A percentile compares a stretch with the other conserved stretches of the same genome.
Conservation (phyloP, 352 stramenopile genomes). For the Pythium utonaiense region DNA sequence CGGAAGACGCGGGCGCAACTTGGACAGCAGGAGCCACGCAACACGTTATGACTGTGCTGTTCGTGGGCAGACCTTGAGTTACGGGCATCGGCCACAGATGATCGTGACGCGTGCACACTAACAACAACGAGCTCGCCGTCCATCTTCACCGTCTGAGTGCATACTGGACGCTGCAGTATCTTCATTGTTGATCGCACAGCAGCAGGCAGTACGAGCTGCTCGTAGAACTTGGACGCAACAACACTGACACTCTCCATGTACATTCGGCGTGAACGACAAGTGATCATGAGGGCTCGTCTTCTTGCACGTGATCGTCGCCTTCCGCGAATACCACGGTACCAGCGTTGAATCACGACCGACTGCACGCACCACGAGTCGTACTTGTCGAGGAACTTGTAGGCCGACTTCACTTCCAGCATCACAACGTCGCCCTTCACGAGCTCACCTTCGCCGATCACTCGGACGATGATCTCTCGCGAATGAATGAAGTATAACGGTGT, state of each 20-base stretch:
- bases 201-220: slow-evolving; percentile 17
- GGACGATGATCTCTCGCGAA: slow-evolving; percentile 39
- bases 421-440: slow-evolving; percentile 67
- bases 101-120: slow-evolving; percentile 48
- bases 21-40: slow-evolving; percentile 33
- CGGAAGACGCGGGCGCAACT: slow-evolving; percentile 49
- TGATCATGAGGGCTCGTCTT: slow-evolving; percentile 31
- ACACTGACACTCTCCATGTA: slow-evolving; percentile 29
- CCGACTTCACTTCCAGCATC: slow-evolving; percentile 60
- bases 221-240: slow-evolving; percentile 34
- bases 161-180: slow-evolving; percentile 37
- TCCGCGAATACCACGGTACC: slow-evolving; percentile 50
- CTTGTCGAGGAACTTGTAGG: slow-evolving; percentile 46
- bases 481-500: slow-evolving; percentile 53
- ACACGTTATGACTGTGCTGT: neutral
- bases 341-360: slow-evolving; percentile 46
- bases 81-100: neutral
- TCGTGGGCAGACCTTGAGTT: no score
- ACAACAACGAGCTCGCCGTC: slow-evolving; percentile 58
- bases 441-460: slow-evolving; percentile 51
- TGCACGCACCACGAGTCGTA: slow-evolving; percentile 66
- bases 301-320: slow-evolving; percentile 25
- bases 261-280: slow-evolving; percentile 24
- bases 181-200: slow-evolving; percentile 34
- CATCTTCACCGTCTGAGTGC: slow-evolving; percentile 40